Evolutionary conservation across 2,329 filamentous ascomycete genomes (phyloP).

Genomic region (Penicillium fuscoglaucum): DNA sequence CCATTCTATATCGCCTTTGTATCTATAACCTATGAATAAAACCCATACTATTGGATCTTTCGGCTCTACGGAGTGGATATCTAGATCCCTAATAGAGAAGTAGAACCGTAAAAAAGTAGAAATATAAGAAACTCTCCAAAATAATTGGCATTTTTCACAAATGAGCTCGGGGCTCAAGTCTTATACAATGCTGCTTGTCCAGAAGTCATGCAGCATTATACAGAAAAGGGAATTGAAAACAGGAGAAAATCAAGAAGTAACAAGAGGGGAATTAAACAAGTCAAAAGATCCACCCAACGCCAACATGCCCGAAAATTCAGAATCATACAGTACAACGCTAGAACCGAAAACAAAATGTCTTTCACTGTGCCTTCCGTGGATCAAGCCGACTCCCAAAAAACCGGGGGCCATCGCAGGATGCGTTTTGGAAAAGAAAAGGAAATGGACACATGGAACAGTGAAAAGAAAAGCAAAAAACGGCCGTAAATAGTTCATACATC

Average conservation of each 20-base stretch:
- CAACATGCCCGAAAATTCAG: constrained; percentile 12
- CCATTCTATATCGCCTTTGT: neutral
- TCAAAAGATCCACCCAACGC: constrained; percentile 21
- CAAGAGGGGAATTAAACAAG: constrained; percentile 27
- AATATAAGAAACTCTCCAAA: neutral
- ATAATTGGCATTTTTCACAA: constrained; percentile 9
- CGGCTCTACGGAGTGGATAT: neutral
- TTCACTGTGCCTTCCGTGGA: constrained; percentile 20
- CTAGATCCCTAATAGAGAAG: neutral
- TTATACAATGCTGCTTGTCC: constrained; percentile 5
- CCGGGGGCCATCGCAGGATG: constrained; percentile 6
- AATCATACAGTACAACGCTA: constrained; percentile 25
- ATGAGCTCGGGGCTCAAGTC: neutral
- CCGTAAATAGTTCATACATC: constrained; percentile 36
- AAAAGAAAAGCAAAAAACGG: constrained; percentile 22
- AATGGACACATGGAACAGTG: constrained; percentile 19
- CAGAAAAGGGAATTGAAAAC: constrained; percentile 4
- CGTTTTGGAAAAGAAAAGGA: constrained; percentile 15
- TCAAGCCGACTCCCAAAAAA: constrained; percentile 1
- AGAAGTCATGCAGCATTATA: neutral
- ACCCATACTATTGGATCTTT: neutral
- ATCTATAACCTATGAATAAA: neutral
- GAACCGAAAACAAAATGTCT: constrained; percentile 20
- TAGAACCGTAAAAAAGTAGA: neutral
- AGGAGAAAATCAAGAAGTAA: constrained; percentile 8